Conservation (phyloP, 257 asterid species). For the Nicotiana undulata region DNA sequence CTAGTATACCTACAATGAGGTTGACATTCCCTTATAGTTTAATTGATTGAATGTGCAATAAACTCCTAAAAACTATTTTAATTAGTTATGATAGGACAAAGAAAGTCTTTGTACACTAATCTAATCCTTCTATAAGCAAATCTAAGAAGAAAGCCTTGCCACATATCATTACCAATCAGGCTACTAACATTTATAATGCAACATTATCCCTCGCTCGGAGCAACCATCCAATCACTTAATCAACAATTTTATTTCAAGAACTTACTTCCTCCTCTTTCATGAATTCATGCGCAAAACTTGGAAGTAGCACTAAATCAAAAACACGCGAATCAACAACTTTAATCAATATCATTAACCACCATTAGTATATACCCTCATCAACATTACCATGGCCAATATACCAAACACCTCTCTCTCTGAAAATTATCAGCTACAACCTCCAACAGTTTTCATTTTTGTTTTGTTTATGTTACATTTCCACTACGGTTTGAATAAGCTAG, state of each 20-base stretch:
- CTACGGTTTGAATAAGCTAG: neutral
- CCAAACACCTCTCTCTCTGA: neutral
- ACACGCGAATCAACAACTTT: neutral
- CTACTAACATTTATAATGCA: neutral
- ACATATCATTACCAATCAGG: neutral
- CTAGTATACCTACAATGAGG: neutral
- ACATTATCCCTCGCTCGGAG: neutral
- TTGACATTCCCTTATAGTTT: neutral
- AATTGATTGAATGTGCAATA: neutral
- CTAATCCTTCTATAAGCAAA: neutral
- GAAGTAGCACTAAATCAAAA: neutral
- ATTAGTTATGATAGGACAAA: neutral
- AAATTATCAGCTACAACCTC: neutral
- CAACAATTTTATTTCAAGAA: neutral
- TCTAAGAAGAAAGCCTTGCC: neutral
- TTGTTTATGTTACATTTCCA: too few species aligned
- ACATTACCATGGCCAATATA: neutral
- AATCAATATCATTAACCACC: neutral
- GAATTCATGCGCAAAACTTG: neutral
- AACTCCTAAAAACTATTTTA: neutral
- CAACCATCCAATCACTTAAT: neutral
- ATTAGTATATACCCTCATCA: neutral
- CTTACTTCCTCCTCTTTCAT: neutral
- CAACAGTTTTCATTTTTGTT: neutral
- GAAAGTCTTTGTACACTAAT: neutral